Percentiles rank a stretch among this genome's conserved stretches.
These are phyloP conservation scores for Ganoderma lucidum DNA, from an alignment of 1,284 basidiomycete genomes.

Conservation along the genomic window DNA sequence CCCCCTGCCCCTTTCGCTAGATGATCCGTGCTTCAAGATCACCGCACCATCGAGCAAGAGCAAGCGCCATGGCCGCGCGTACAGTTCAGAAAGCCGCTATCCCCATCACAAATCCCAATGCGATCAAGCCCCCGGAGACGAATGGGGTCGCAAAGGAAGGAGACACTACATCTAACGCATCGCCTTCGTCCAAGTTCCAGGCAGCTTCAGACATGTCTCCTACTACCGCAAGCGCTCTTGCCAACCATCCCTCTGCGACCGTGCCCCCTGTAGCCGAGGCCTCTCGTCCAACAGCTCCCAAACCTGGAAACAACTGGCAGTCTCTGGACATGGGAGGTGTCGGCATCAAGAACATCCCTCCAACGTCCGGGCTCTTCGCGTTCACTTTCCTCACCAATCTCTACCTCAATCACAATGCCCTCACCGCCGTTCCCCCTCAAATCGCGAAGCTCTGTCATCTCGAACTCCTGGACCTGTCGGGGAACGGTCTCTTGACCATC, in stretches of 20 bases:
- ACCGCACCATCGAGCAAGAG: slow-evolving; percentile 81
- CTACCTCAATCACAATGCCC: slow-evolving; percentile 97
- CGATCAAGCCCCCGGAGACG: slow-evolving; percentile 53
- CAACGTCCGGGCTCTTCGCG: slow-evolving; percentile 86
- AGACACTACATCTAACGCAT: slow-evolving; percentile 38
- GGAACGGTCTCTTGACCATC: slow-evolving; percentile 83
- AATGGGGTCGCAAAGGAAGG: slow-evolving; percentile 44
- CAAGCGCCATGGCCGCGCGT: slow-evolving; percentile 81
- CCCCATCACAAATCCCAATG: slow-evolving; percentile 84
- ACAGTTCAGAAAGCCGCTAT: slow-evolving; percentile 82
- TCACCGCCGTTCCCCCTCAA: slow-evolving; percentile 83
- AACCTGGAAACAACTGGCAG: slow-evolving; percentile 83
- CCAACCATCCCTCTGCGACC: slow-evolving; percentile 78
- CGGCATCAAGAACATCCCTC: slow-evolving; percentile 89
- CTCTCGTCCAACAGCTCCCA: slow-evolving; percentile 63
- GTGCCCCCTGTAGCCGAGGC: slow-evolving; percentile 71
- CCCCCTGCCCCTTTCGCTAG: slow-evolving; percentile 44
- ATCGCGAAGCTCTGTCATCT: slow-evolving; percentile 89
- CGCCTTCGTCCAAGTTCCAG: slow-evolving; percentile 39
- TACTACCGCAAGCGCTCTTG: slow-evolving; percentile 46
- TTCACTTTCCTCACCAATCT: slow-evolving; percentile 94
- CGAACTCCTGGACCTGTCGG: slow-evolving; percentile 92
- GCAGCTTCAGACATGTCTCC: slow-evolving; percentile 50
- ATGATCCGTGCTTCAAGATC: slow-evolving; percentile 79
- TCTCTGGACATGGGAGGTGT: slow-evolving; percentile 98